These are phyloP conservation scores for Mycena leptocephala DNA, from an alignment of 768 basidiomycete genomes.

Conservation along the genomic window DNA sequence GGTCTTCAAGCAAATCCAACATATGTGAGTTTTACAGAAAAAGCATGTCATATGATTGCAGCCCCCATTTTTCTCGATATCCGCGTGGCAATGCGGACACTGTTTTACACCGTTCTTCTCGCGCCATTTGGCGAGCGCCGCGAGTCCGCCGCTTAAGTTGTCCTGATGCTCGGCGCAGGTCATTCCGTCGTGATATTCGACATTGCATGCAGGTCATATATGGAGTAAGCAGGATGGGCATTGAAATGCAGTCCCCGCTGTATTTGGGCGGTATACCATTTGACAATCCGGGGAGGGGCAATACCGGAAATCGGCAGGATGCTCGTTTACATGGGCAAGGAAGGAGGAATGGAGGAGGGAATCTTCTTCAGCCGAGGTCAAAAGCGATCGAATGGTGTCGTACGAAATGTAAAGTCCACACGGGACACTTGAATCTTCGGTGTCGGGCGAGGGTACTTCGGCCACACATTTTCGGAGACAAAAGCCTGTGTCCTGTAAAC, in stretches of 20 bases:
- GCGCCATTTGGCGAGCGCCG: slow-evolving; percentile 44
- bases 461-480: slow-evolving; percentile 58
- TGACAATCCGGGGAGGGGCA: slow-evolving; percentile 71
- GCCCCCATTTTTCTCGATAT: slow-evolving; percentile 54
- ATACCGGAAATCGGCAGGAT: slow-evolving; percentile 61
- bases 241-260: slow-evolving; percentile 41
- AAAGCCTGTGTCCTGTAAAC: slow-evolving; percentile 46
- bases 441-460: slow-evolving; percentile 21
- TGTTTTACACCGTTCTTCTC: slow-evolving; percentile 49
- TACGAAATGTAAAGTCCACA: slow-evolving; percentile 59
- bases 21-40: slow-evolving; percentile 54
- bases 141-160: slow-evolving; percentile 28
- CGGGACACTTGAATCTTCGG: background rate
- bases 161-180: slow-evolving; percentile 50
- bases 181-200: slow-evolving; percentile 59
- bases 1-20: slow-evolving; percentile 57
- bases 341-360: slow-evolving; percentile 61
- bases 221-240: slow-evolving; percentile 55
- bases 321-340: slow-evolving; percentile 58
- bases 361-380: slow-evolving; percentile 56
- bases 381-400: slow-evolving; percentile 54
- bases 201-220: slow-evolving; percentile 58
- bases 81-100: slow-evolving; percentile 54
- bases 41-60: slow-evolving; percentile 59
- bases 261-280: slow-evolving; percentile 57